Conservation (phyloP, 108 stramenopile species). For the Pseudonitzschia multiseries region DNA sequence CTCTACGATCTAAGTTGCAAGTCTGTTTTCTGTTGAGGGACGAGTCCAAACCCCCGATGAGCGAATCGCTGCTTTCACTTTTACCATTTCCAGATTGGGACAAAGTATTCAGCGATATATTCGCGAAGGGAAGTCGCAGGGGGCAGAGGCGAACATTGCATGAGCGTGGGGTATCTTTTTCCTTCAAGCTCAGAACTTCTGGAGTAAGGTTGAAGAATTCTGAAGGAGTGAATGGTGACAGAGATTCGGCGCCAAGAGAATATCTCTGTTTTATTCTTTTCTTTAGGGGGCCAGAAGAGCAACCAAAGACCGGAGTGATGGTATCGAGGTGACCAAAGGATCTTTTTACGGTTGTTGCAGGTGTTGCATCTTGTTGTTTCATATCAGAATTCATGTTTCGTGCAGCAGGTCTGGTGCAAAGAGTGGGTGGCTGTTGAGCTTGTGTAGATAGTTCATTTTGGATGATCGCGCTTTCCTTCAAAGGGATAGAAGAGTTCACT, state of each 20-base stretch:
- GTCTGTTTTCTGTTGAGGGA: background rate
- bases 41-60: background rate
- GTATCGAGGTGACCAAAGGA: background rate
- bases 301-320: background rate
- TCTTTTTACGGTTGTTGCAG: background rate
- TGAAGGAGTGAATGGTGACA: conserved; percentile 11
- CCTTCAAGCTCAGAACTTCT: background rate
- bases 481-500: no score
- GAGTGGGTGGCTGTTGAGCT: no score
- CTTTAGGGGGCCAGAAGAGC: conserved; percentile 8
- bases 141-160: background rate
- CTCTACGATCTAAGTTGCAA: background rate
- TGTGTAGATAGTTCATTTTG: no score
- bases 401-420: no score
- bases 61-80: background rate
- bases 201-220: conserved; percentile 1
- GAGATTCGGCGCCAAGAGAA: background rate
- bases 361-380: background rate
- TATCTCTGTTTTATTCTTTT: conserved; percentile 7
- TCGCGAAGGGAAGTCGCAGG: background rate
- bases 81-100: background rate
- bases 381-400: no score
- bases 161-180: background rate
- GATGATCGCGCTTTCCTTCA: no score
- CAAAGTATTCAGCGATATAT: background rate